Evolutionary conservation across 108 stramenopile genomes (phyloP).

Genomic region (Skeletonema menzelii): DNA sequence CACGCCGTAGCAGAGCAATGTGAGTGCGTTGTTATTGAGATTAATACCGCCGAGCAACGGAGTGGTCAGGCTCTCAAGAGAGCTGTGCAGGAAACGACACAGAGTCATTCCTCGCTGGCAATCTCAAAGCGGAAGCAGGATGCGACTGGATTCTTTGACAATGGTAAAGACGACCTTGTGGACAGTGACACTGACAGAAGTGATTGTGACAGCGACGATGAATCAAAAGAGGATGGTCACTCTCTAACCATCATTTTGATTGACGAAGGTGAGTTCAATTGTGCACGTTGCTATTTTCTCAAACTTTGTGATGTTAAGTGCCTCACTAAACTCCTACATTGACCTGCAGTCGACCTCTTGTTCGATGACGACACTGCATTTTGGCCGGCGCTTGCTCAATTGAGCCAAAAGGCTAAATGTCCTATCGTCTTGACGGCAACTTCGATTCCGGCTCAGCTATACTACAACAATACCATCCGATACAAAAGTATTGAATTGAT

Average conservation of each 20-base stretch:
- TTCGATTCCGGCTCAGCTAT: slow-evolving; percentile 35
- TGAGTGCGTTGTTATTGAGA: slow-evolving; percentile 72
- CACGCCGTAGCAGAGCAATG: slow-evolving; percentile 65
- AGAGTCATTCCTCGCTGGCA: slow-evolving; percentile 68
- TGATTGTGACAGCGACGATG: neutral
- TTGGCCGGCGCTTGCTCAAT: slow-evolving; percentile 64
- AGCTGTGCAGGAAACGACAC: slow-evolving; percentile 77
- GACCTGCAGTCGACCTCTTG: slow-evolving; percentile 62
- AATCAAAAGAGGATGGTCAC: slow-evolving; percentile 14
- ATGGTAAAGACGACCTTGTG: neutral
- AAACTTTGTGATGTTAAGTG: neutral
- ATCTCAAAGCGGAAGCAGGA: slow-evolving; percentile 32
- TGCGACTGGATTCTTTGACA: neutral
- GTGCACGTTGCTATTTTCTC: neutral
- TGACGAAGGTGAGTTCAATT: slow-evolving; percentile 63
- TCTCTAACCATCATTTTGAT: slow-evolving; percentile 73
- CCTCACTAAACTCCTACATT: neutral
- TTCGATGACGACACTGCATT: slow-evolving; percentile 82
- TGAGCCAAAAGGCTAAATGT: slow-evolving; percentile 72
- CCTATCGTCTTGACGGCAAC: slow-evolving; percentile 82
- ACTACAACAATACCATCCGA: slow-evolving; percentile 17
- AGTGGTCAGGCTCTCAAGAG: slow-evolving; percentile 58
- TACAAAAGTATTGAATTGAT: slow-evolving; percentile 35
- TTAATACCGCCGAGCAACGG: slow-evolving; percentile 66
- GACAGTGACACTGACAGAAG: slow-evolving; percentile 3